Conservation (phyloP, 352 stramenopile genomes). For the Globisporangium megalacanthum region DNA sequence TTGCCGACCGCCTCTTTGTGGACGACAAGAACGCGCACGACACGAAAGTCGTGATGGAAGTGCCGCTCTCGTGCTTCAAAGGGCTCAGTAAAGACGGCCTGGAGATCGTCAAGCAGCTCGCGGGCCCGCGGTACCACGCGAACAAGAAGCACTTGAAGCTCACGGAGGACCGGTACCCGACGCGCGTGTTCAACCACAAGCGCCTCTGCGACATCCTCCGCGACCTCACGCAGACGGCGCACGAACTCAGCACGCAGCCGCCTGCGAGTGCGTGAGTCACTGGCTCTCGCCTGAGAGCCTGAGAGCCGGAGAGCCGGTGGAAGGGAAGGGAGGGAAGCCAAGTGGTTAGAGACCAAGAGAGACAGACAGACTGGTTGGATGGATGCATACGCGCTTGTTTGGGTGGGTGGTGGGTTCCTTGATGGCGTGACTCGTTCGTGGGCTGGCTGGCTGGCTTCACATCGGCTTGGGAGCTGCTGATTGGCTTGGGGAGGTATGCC, state of each 20-base stretch:
- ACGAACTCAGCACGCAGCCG: constrained; percentile 43
- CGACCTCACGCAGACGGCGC: constrained; percentile 65
- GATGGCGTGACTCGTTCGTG: too few relatives aligned
- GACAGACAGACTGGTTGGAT: too few relatives aligned
- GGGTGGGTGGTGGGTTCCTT: too few relatives aligned
- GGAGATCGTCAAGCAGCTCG: constrained; percentile 62
- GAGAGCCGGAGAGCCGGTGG: too few relatives aligned
- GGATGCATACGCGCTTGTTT: too few relatives aligned
- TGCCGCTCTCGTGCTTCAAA: constrained; percentile 60
- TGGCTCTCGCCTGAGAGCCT: too few relatives aligned
- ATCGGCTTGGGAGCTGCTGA: too few relatives aligned
- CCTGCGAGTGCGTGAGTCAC: too few relatives aligned
- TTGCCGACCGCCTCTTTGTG: constrained; percentile 74
- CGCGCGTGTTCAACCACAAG: constrained; percentile 82
- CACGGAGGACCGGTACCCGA: constrained; percentile 71
- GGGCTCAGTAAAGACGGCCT: constrained; percentile 43
- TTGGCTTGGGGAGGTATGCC: too few relatives aligned
- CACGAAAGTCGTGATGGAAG: constrained; percentile 78
- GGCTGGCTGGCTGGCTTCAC: too few relatives aligned
- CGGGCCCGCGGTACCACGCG: constrained; percentile 65
- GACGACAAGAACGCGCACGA: constrained; percentile 78
- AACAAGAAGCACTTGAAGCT: constrained; percentile 81
- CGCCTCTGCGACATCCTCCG: constrained; percentile 77
- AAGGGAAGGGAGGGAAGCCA: too few relatives aligned
- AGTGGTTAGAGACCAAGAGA: too few relatives aligned